Percentiles rank a stretch among this genome's conserved stretches.
Conservation (phyloP, 2,329 filamentous ascomycete species). For the Ophiostoma sp. region DNA sequence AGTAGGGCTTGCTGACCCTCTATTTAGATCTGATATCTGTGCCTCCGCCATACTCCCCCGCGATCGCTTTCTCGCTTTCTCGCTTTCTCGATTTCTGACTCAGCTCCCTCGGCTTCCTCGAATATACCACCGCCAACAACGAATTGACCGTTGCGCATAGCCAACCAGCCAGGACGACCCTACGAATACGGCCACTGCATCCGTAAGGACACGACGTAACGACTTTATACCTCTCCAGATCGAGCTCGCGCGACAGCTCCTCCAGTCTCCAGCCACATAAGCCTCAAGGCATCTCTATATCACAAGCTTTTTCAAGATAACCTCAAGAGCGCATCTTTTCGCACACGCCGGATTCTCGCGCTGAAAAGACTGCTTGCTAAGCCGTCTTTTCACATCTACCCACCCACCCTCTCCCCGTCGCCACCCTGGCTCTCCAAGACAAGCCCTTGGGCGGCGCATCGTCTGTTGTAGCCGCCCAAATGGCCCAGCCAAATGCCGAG, state of each 20-base stretch:
- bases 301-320: neutral
- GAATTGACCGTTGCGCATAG: constrained; percentile 10
- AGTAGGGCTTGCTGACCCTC: constrained; percentile 16
- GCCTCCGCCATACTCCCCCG: neutral
- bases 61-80: constrained; percentile 3
- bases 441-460: constrained; percentile 58
- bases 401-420: constrained; percentile 30
- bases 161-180: neutral
- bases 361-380: neutral
- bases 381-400: constrained; percentile 16
- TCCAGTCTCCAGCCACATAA: no score
- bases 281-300: neutral
- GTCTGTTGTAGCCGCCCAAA: constrained; percentile 63
- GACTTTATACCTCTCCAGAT: neutral
- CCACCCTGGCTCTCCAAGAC: constrained; percentile 60
- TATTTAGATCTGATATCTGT: constrained; percentile 15
- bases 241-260: neutral
- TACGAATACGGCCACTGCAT: neutral
- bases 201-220: neutral
- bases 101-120: neutral
- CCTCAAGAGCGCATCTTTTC: neutral
- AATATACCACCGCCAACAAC: neutral
- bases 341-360: neutral
- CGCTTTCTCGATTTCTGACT: neutral
- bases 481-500: constrained; percentile 63